These are phyloP conservation scores for Phytopythium vexans DNA, from an alignment of 352 stramenopile genomes.

Conservation along the genomic window DNA sequence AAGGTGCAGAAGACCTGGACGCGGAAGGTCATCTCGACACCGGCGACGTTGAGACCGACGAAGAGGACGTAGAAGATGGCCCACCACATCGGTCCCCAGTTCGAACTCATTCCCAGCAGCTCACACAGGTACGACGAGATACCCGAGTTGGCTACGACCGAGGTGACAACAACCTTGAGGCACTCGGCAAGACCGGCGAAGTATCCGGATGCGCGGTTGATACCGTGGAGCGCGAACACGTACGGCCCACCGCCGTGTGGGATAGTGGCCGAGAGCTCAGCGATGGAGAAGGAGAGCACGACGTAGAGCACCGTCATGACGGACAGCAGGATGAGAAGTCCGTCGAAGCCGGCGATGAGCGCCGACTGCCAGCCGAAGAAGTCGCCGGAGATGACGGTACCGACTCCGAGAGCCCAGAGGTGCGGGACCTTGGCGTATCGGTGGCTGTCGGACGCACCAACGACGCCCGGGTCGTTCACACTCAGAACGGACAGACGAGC, in stretches of 20 bases:
- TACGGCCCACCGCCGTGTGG: constrained; percentile 63
- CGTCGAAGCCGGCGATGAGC: constrained; percentile 61
- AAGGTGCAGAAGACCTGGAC: constrained; percentile 54
- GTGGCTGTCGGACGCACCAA: constrained; percentile 9
- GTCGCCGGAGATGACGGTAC: constrained; percentile 63
- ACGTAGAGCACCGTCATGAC: constrained; percentile 70
- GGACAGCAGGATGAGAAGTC: constrained; percentile 50
- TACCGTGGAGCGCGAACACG: constrained; percentile 60
- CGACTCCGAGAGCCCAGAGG: constrained; percentile 64
- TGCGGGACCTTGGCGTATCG: constrained; percentile 61
- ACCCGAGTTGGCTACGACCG: constrained; percentile 38
- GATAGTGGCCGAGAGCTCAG: constrained; percentile 58
- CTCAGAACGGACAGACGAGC: too few species aligned
- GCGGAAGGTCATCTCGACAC: constrained; percentile 57
- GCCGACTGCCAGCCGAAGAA: constrained; percentile 75
- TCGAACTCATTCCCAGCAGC: constrained; percentile 35
- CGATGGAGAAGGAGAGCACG: constrained; percentile 69
- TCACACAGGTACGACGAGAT: constrained; percentile 62
- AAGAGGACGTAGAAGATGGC: constrained; percentile 55
- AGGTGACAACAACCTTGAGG: constrained; percentile 58
- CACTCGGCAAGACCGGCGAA: constrained; percentile 63
- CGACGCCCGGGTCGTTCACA: too few species aligned
- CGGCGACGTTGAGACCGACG: constrained; percentile 53
- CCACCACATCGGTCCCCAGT: constrained; percentile 52
- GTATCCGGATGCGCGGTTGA: constrained; percentile 46